Evolutionary conservation across 1,284 basidiomycete genomes (phyloP), one percentile per base, ranked within the genome.

Genomic region (Puccinia coronata): DNA sequence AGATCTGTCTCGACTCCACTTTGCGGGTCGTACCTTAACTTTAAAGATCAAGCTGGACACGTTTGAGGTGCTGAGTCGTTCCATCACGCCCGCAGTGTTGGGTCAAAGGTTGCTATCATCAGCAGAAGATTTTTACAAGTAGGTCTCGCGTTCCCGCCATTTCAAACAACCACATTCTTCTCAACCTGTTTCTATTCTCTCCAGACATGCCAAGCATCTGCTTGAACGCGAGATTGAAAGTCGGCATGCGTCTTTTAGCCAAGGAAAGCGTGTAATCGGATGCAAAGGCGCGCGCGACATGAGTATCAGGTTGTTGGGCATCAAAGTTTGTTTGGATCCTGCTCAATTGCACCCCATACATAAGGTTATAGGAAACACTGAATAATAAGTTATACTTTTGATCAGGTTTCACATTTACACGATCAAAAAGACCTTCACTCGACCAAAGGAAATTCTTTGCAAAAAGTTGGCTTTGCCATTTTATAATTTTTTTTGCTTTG

Each of bases 171-270:
- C 39, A 43, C 9, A 23, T 67, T 28, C 28, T 31, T 31, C 4
- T 61, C 4, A 43, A 43, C 6, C 43, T 43, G 6, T 14, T 43
- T 31, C 8, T 11, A n/a, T 34, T 18, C 23, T 1, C 25, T 11
- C 11, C 31, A 72, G 70, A 41, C 51, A 72, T 23, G 43, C 70
- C 28, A 72, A 72, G 31, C 41, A 53, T 23, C 51, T 72, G 6
- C 70, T 72, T 20, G 70, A 72, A 51, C 70, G 70, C 20, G 70
- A 72, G 70, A 72, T 72, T 34, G 70, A 72, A 36, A 72, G 31
- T 55, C 70, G 70, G 18, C 70, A 49, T 72, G 5, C 70, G n/a
- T 49, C 70, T 28, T 72, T 72, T 53, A 39, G 34, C 47, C 70
- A 53, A 36, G 70, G 70, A 28, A 72, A 72, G 49, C 25, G 3